Evolutionary conservation across 2,329 filamentous ascomycete genomes (phyloP).

Genomic region (Polychaeton citri): DNA sequence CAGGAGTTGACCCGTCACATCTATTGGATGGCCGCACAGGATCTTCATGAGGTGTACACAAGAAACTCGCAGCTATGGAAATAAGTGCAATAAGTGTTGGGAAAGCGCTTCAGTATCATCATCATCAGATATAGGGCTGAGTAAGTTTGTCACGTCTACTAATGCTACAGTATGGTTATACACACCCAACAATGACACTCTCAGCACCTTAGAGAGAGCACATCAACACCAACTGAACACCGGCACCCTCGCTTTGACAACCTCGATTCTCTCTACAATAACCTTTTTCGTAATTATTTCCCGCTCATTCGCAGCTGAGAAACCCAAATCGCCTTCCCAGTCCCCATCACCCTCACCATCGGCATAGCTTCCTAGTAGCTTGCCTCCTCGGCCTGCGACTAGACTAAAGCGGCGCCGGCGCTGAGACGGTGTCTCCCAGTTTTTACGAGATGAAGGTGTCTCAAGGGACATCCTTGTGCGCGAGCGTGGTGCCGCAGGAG

Average conservation of each 20-base stretch:
- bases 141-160: too few species aligned
- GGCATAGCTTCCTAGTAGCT: constrained; percentile 4
- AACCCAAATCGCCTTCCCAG: constrained; percentile 83
- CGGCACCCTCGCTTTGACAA: constrained; percentile 87
- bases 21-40: too few species aligned
- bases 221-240: constrained; percentile 90
- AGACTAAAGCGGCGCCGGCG: constrained; percentile 33
- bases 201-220: background rate
- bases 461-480: background rate
- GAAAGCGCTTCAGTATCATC: too few species aligned
- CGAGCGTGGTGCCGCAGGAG: background rate
- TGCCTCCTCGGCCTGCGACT: constrained; percentile 6
- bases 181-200: too few species aligned
- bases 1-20: too few species aligned
- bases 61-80: too few species aligned
- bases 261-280: constrained; percentile 90
- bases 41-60: too few species aligned
- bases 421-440: constrained; percentile 17
- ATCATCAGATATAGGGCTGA: too few species aligned
- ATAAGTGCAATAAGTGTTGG: too few species aligned
- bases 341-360: constrained; percentile 54
- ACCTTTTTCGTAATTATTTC: constrained; percentile 85
- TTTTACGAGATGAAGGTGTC: background rate
- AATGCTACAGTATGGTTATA: too few species aligned
- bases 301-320: constrained; percentile 85